phyloP scores from a whole-genome alignment of 306 rosid genomes.

The Phaseolus lunatus region DNA sequence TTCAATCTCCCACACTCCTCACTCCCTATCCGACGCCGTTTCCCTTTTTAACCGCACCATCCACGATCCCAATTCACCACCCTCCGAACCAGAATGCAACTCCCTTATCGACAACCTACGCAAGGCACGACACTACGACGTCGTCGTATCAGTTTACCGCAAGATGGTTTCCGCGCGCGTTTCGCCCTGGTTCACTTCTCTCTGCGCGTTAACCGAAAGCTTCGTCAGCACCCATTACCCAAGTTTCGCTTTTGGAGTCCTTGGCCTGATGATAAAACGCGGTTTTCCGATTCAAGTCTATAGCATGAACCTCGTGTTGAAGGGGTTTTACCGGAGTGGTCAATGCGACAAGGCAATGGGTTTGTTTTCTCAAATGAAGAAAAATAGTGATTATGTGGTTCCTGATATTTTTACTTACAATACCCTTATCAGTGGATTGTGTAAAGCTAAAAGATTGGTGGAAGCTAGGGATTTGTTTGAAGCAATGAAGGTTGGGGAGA shows the following conservation, averaged over 20 bases:
- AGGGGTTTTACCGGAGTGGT: constrained; percentile 59
- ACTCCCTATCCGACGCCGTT: constrained; percentile 58
- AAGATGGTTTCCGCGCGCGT: constrained; percentile 57
- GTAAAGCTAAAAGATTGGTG: constrained; percentile 63
- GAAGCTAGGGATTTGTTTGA: constrained; percentile 67
- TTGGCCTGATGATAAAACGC: constrained; percentile 67
- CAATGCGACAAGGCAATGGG: constrained; percentile 58
- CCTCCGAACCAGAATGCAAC: constrained; percentile 56
- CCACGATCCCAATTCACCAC: constrained; percentile 50
- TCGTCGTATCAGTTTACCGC: constrained; percentile 58
- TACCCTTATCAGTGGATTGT: constrained; percentile 65
- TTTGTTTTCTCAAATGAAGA: constrained; percentile 58
- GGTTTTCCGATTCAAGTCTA: constrained; percentile 59
- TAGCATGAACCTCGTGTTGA: constrained; percentile 62
- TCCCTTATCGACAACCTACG: constrained; percentile 63
- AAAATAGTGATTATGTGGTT: constrained; percentile 43
- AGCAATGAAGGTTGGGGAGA: constrained; percentile 62
- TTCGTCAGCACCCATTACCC: constrained; percentile 57
- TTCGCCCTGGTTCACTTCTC: constrained; percentile 55
- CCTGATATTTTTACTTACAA: constrained; percentile 67
- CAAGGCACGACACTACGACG: constrained; percentile 54
- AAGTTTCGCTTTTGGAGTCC: constrained; percentile 58
- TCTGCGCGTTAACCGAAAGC: constrained; percentile 63
- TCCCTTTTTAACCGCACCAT: constrained; percentile 60
- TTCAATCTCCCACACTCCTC: constrained; percentile 48